A percentile compares a stretch with the other conserved stretches of the same genome.
Conservation (phyloP, 306 rosid genomes). For the Vigna nakashimae region DNA sequence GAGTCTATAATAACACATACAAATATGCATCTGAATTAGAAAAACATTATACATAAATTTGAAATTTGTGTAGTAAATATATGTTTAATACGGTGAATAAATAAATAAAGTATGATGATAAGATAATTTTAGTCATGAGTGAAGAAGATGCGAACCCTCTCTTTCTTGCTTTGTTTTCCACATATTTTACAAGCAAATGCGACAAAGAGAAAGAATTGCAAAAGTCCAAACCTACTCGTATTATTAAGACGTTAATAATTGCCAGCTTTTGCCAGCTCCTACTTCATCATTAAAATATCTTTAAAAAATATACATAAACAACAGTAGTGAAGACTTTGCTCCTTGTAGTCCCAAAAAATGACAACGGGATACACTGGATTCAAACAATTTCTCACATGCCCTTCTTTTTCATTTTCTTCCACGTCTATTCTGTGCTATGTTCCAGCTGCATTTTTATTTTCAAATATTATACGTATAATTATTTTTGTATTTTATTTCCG, state of each 20-base stretch:
- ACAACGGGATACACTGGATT: conserved; percentile 17
- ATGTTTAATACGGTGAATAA: too few species aligned
- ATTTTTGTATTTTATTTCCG: too few species aligned
- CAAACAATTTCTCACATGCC: conserved; percentile 43
- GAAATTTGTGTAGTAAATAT: too few species aligned
- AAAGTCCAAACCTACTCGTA: conserved; percentile 31
- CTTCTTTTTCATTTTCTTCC: neutral
- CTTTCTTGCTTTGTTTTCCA: neutral
- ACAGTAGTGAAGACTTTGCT: conserved; percentile 12
- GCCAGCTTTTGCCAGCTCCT: conserved; percentile 56
- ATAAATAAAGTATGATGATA: neutral
- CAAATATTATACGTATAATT: neutral
- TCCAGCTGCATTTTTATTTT: neutral
- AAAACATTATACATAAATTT: too few species aligned
- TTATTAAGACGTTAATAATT: conserved; percentile 33
- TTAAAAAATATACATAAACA: neutral
- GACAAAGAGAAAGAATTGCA: conserved; percentile 38
- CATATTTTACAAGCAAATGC: conserved; percentile 19
- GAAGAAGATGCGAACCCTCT: neutral
- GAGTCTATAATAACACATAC: too few species aligned
- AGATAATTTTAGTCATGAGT: neutral
- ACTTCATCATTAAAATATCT: neutral
- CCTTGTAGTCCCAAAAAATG: conserved; percentile 8
- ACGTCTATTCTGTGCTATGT: conserved; percentile 26
- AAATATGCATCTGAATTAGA: too few species aligned